Conservation (phyloP, 2,329 filamentous ascomycete species). For the Emmonsiellopsis sp. region DNA sequence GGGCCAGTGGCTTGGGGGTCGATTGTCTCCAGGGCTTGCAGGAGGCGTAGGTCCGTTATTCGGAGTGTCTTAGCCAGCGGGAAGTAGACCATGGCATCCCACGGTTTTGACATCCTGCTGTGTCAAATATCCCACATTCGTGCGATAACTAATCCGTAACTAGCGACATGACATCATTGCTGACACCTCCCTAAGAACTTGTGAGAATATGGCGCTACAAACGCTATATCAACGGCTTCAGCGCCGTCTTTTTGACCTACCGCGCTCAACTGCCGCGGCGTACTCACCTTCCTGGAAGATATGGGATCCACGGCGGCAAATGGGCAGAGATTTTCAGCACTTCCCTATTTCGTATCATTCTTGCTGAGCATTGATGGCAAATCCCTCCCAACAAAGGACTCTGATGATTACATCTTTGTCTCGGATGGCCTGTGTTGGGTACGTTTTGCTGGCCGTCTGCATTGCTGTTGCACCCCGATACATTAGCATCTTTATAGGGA, state of each 20-base stretch:
- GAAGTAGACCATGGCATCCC: not conserved
- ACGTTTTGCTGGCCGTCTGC: constrained; percentile 54
- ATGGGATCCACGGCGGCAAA: constrained; percentile 61
- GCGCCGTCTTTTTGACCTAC: no score
- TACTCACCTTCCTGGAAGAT: constrained; percentile 51
- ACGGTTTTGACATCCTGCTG: no score
- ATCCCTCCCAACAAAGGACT: constrained; percentile 56
- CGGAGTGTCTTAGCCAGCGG: not conserved
- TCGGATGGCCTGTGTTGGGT: constrained; percentile 51
- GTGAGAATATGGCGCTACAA: no score
- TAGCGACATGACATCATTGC: no score
- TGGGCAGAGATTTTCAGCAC: constrained; percentile 63
- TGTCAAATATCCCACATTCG: no score
- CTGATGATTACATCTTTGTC: constrained; percentile 50
- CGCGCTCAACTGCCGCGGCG: no score
- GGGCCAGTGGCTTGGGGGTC: not conserved
- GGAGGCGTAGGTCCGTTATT: not conserved
- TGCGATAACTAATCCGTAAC: no score
- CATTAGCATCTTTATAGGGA: constrained; percentile 46
- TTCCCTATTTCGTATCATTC: constrained; percentile 61
- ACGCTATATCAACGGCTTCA: no score
- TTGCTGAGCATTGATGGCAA: constrained; percentile 56
- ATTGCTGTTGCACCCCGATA: constrained; percentile 43
- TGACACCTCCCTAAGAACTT: no score
- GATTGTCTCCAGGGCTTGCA: not conserved